A percentile compares a stretch with the other conserved stretches of the same genome.
phyloP scores from a whole-genome alignment of 495 filamentous ascomycete species.

The Penicillium psychrofluorescens region DNA sequence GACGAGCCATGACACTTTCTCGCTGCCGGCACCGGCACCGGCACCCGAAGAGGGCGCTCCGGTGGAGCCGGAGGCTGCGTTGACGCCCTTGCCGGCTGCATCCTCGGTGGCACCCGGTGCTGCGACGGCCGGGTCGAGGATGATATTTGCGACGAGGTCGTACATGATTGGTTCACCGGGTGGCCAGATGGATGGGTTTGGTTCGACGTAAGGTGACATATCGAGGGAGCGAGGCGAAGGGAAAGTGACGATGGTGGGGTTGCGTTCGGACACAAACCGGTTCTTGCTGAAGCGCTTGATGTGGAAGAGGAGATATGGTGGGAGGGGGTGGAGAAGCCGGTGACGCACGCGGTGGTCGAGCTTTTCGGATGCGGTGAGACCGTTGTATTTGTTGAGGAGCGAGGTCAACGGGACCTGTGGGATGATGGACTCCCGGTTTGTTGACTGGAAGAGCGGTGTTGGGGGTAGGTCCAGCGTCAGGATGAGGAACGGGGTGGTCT shows the following conservation, averaged over 20 bases:
- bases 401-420: slow-evolving; percentile 88
- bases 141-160: slow-evolving; percentile 94
- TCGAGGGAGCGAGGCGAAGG: slow-evolving; percentile 70
- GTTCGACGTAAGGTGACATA: slow-evolving; percentile 81
- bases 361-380: slow-evolving; percentile 78
- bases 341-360: slow-evolving; percentile 79
- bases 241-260: slow-evolving; percentile 97
- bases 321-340: slow-evolving; percentile 84
- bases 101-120: slow-evolving; percentile 70
- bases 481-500: slow-evolving; percentile 73
- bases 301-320: slow-evolving; percentile 88
- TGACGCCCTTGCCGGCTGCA: slow-evolving; percentile 75
- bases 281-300: slow-evolving; percentile 96
- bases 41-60: slow-evolving; percentile 28
- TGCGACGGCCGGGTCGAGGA: slow-evolving; percentile 60
- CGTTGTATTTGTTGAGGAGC: slow-evolving; percentile 92
- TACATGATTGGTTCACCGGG: slow-evolving; percentile 86
- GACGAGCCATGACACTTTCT: slow-evolving; percentile 48
- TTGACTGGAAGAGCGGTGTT: slow-evolving; percentile 94
- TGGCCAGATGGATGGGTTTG: slow-evolving; percentile 52
- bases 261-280: slow-evolving; percentile 91
- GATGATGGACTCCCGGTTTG: slow-evolving; percentile 85
- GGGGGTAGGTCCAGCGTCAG: slow-evolving; percentile 89
- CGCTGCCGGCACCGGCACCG: slow-evolving; percentile 38
- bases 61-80: slow-evolving; percentile 60